phyloP scores from a whole-genome alignment of 208 protist genomes.

The Crithidia acanthocephali region DNA sequence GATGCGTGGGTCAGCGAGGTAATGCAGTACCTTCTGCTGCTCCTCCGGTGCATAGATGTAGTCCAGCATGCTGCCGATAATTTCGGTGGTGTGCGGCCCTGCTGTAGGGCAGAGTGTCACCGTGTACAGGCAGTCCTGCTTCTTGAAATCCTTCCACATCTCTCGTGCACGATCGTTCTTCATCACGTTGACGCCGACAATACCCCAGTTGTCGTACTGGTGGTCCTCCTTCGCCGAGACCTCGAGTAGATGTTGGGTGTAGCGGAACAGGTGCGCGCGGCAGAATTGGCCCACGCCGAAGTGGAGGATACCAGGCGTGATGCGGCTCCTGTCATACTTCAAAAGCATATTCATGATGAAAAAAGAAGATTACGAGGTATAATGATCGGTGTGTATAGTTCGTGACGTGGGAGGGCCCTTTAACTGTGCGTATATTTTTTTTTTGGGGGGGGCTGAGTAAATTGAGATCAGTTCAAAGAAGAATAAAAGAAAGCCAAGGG shows the following conservation, averaged over 20 bases:
- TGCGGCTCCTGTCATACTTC: background rate
- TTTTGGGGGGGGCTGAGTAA: too few species aligned
- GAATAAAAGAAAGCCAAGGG: too few species aligned
- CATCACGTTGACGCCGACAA: constrained; percentile 26
- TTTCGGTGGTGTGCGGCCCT: constrained; percentile 20
- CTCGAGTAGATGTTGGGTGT: constrained; percentile 40
- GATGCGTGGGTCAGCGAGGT: constrained; percentile 39
- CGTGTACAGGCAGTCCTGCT: constrained; percentile 49
- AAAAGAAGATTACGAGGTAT: too few species aligned
- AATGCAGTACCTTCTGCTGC: constrained; percentile 30
- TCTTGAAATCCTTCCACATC: constrained; percentile 47
- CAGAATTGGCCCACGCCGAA: constrained; percentile 48
- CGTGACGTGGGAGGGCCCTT: too few species aligned
- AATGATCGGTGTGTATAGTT: too few species aligned
- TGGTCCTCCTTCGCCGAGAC: constrained; percentile 28
- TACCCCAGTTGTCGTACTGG: constrained; percentile 30
- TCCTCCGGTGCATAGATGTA: constrained; percentile 43
- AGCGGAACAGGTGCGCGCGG: constrained; percentile 40
- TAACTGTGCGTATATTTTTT: too few species aligned
- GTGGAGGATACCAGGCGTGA: constrained; percentile 40
- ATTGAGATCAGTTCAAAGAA: too few species aligned
- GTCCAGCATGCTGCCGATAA: constrained; percentile 39
- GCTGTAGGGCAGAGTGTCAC: constrained; percentile 39
- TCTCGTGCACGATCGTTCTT: constrained; percentile 26
- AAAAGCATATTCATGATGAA: too few species aligned